A percentile compares a stretch with the other conserved stretches of the same genome.
Evolutionary conservation across 2,329 filamentous ascomycete genomes (phyloP).

Genomic region (Thielaviopsis ethacetica): DNA sequence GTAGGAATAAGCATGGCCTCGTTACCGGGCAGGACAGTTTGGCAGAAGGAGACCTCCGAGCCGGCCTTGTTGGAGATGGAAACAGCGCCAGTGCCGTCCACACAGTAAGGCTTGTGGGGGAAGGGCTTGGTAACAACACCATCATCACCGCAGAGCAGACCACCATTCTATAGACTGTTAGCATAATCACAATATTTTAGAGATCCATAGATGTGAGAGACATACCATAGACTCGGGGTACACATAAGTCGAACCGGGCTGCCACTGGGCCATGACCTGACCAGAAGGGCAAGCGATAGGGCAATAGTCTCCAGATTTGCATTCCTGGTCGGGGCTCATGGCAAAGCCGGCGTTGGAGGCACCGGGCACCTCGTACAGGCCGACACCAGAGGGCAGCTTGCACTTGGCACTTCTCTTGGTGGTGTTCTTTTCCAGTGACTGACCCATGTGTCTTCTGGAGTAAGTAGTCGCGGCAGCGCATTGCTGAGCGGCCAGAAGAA

Average conservation of each 20-base stretch:
- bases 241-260: constrained; percentile 49
- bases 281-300: constrained; percentile 63
- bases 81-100: constrained; percentile 49
- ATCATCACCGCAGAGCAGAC: constrained; percentile 51
- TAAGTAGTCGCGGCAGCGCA: constrained; percentile 1
- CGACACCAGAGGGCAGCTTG: constrained; percentile 47
- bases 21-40: constrained; percentile 63
- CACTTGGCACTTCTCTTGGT: constrained; percentile 26
- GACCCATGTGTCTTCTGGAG: constrained; percentile 1
- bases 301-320: constrained; percentile 51
- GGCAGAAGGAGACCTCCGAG: constrained; percentile 52
- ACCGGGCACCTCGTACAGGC: constrained; percentile 48
- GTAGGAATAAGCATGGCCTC: constrained; percentile 74
- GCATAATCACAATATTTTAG: not conserved
- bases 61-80: constrained; percentile 50
- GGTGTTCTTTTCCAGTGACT: constrained; percentile 12
- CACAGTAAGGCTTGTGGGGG: constrained; percentile 49
- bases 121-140: constrained; percentile 57
- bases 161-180: constrained; percentile 41
- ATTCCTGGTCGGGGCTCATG: constrained; percentile 59
- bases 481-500: constrained; percentile 12
- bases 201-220: not conserved
- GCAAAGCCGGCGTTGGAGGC: constrained; percentile 59
- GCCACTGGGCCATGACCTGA: constrained; percentile 66
- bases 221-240: constrained; percentile 59